phyloP scores from a whole-genome alignment of 495 filamentous ascomycete species.

The Penicillium argentinense region DNA sequence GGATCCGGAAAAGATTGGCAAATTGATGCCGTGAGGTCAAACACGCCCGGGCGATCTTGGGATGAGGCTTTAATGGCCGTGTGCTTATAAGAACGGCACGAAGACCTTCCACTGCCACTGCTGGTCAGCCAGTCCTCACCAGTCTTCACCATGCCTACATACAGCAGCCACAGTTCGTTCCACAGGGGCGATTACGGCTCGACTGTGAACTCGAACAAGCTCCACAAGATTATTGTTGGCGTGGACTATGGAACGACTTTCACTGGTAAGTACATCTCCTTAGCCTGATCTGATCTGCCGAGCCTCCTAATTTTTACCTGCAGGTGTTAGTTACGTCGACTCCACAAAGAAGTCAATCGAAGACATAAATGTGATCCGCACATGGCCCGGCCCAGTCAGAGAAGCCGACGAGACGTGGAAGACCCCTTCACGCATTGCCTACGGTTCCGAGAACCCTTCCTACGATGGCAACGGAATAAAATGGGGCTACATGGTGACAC shows the following conservation, averaged over 20 bases:
- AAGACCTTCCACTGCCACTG: too few relatives aligned
- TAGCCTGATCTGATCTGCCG: too few relatives aligned
- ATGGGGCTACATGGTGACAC: conserved; percentile 2
- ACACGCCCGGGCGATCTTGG: too few relatives aligned
- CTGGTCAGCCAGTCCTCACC: too few relatives aligned
- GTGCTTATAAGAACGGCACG: too few relatives aligned
- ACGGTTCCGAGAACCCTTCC: not conserved
- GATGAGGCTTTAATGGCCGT: too few relatives aligned
- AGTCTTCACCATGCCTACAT: too few relatives aligned
- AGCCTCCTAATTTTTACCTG: not conserved
- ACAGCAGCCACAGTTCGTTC: too few relatives aligned
- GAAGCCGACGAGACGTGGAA: not conserved
- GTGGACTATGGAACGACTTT: conserved; percentile 1
- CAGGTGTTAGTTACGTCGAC: not conserved
- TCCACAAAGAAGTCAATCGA: not conserved
- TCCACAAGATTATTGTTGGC: conserved; percentile 1
- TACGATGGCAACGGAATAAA: not conserved
- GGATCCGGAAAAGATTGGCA: too few relatives aligned
- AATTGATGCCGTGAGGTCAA: too few relatives aligned
- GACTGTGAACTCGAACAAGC: too few relatives aligned
- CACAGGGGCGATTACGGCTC: too few relatives aligned
- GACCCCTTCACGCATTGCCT: conserved; percentile 2
- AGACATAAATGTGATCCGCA: not conserved
- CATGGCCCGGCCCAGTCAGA: conserved; percentile 2
- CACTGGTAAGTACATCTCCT: not conserved